Conservation (phyloP, 805 yeast species). For the Nakazawaea ernobii region DNA sequence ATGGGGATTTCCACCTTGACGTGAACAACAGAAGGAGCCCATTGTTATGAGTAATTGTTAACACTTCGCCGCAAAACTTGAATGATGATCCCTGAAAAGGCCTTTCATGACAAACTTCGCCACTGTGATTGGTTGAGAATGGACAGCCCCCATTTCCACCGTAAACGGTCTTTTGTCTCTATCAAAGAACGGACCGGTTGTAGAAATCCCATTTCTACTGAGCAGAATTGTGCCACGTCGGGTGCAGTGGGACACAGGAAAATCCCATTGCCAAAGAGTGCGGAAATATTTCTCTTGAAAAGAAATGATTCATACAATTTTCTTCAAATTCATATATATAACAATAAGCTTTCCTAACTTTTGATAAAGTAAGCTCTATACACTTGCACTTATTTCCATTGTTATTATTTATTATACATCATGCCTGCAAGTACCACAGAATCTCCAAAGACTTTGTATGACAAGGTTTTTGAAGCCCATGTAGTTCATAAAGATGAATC, state of each 20-base stretch:
- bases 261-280: neutral
- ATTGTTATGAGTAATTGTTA: no score
- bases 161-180: neutral
- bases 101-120: constrained; percentile 3
- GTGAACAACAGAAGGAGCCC: no score
- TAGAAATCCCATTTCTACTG: constrained; percentile 1
- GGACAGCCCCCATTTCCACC: constrained; percentile 3
- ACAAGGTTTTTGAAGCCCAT: constrained; percentile 94
- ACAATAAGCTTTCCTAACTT: neutral
- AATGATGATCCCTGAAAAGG: neutral
- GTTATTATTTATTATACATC: neutral
- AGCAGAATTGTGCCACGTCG: no score
- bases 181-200: constrained; percentile 1
- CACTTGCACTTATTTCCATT: no score
- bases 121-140: constrained; percentile 1
- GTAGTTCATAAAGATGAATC: constrained; percentile 85
- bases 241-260: neutral
- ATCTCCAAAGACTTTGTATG: constrained; percentile 76
- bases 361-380: no score
- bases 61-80: neutral
- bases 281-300: neutral
- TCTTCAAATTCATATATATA: neutral
- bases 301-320: neutral
- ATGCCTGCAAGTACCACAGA: constrained; percentile 28
- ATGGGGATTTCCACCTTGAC: no score